Evolutionary conservation across 306 rosid species (phyloP).

Genomic region (Dryas octopetala): DNA sequence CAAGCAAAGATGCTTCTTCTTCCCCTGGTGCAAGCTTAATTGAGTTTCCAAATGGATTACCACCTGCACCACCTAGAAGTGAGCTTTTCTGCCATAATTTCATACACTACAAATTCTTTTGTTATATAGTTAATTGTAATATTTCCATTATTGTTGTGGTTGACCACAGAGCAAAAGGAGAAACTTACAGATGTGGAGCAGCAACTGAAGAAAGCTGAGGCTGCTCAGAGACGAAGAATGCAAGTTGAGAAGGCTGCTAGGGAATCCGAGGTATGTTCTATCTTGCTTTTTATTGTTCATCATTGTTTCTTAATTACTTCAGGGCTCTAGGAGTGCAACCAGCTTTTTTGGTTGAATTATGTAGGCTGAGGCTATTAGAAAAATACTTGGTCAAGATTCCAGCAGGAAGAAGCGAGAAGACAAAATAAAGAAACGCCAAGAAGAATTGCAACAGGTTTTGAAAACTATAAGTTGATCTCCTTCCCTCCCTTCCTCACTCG

Average conservation of each 20-base stretch:
- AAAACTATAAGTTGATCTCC: constrained; percentile 3
- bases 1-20: constrained; percentile 78
- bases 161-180: constrained; percentile 79
- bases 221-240: constrained; percentile 85
- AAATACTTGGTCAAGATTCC: constrained; percentile 98
- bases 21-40: constrained; percentile 61
- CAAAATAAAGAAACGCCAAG: constrained; percentile 86
- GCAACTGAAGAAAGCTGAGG: constrained; percentile 92
- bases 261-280: constrained; percentile 77
- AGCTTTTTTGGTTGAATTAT: constrained; percentile 23
- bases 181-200: constrained; percentile 79
- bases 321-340: constrained; percentile 6
- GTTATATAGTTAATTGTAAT: constrained; percentile 25
- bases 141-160: constrained; percentile 23
- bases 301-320: constrained; percentile 11
- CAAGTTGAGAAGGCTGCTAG: constrained; percentile 91
- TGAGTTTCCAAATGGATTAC: constrained; percentile 95
- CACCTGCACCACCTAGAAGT: constrained; percentile 95
- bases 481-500: neutral
- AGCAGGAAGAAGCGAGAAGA: constrained; percentile 89
- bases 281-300: constrained; percentile 13
- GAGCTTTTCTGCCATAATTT: constrained; percentile 38
- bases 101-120: neutral
- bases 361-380: constrained; percentile 91
- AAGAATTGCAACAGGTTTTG: constrained; percentile 83